Base-by-base conservation (phyloP, 106 monocot species). In the Allium sativum region DNA sequence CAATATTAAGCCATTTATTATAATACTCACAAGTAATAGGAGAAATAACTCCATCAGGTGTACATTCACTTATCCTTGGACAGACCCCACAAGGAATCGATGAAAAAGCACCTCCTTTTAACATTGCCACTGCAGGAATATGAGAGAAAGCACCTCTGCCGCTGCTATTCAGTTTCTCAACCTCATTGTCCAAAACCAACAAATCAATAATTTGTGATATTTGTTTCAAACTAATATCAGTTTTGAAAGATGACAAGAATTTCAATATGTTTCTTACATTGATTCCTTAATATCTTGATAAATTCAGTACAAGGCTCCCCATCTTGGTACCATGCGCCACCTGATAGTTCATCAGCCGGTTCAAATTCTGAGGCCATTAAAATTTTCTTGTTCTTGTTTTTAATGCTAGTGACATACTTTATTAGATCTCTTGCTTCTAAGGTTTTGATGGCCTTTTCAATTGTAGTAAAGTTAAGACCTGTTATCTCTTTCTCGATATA, bases 31-130 rank as follows among this genome's bases (percentile, higher is more conserved):
- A 87, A 18, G 56, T 92, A 31, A 55, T 76, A 0, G 91, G 86
- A 1, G 91, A 92, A 43, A 92, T 81, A 21, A 76, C 64, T 43
- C 91, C 91, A 61, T 87, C 86, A 4, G 91, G 86, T 5, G 73
- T 69, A 73, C 86, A 92, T 7, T 87, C 86, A 10, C 62, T 54
- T 21, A 87, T 67, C 73, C 83, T 55, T 0, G 81, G 86, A 68
- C 87, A 92, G 31, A 92, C 83, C 7, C 83, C 86, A 55, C 92
- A 92, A 18, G 83, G 87, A 40, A 92, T 64, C 6, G 78, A 70
- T 10, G 86, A 47, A 14, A 91, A 72, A 41, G 17, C 48, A 4
- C 83, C 83, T n/a, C n/a, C n/a, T 8, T 42, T 69, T 15, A 55
- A 56, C 16, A 51, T 66, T 1, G 52, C 21, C 72, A 40, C 81